Conservation (phyloP, 768 basidiomycete species). For the Neoboletus magnificus region DNA sequence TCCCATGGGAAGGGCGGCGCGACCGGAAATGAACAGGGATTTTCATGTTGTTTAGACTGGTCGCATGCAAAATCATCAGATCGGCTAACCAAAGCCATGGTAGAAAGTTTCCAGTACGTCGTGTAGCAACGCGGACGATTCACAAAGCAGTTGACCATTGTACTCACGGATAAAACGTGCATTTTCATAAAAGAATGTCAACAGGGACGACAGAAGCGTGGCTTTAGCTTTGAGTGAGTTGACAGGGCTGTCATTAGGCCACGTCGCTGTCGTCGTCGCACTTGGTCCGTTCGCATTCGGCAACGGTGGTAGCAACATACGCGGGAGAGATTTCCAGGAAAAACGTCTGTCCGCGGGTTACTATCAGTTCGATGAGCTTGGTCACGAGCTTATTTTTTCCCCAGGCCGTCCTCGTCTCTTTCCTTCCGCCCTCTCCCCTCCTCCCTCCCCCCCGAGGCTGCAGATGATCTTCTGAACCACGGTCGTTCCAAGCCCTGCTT, state of each 20-base stretch:
- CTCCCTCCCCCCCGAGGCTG: constrained; percentile 1
- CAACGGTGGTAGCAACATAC: neutral
- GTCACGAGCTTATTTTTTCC: constrained; percentile 2
- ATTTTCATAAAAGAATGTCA: neutral
- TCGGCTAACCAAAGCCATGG: neutral
- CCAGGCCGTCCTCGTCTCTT: neutral
- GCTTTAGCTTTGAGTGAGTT: constrained; percentile 8
- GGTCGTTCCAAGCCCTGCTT: constrained; percentile 2
- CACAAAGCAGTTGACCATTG: neutral
- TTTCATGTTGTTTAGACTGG: neutral
- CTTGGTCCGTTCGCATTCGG: neutral
- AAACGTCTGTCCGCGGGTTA: neutral
- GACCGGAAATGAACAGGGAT: neutral
- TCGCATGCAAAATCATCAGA: neutral
- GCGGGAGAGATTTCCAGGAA: neutral
- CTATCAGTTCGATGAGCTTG: neutral
- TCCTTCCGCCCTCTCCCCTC: neutral
- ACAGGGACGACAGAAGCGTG: constrained; percentile 4
- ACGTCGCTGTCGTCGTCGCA: neutral
- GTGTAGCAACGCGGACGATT: neutral
- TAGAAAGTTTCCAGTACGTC: neutral
- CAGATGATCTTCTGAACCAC: constrained; percentile 18
- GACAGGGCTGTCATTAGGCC: constrained; percentile 13
- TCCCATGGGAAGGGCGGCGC: neutral
- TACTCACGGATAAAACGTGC: neutral